Evolutionary conservation across 2,329 filamentous ascomycete genomes (phyloP).

Genomic region (Cladophialophora yegresii): DNA sequence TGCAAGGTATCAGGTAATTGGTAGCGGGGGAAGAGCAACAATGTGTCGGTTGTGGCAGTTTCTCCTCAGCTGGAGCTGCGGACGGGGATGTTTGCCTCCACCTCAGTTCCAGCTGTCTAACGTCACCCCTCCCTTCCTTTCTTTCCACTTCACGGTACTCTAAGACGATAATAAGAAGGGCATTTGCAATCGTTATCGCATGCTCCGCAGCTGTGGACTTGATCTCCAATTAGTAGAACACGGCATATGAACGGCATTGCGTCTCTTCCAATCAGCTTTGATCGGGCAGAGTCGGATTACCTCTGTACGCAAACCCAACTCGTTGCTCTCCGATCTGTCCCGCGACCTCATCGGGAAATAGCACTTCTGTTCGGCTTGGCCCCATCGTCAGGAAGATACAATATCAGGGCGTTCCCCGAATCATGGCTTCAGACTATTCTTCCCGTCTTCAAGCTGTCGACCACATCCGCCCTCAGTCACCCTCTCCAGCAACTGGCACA

Average conservation of each 20-base stretch:
- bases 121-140: constrained; percentile 9
- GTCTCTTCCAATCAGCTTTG: constrained; percentile 27
- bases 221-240: constrained; percentile 31
- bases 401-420: constrained; percentile 25
- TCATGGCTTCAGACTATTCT: constrained; percentile 33
- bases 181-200: constrained; percentile 26
- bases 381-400: constrained; percentile 29
- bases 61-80: constrained; percentile 9
- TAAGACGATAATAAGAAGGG: constrained; percentile 25
- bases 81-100: constrained; percentile 3
- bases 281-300: constrained; percentile 29
- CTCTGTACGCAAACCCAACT: constrained; percentile 17
- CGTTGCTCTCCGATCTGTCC: constrained; percentile 30
- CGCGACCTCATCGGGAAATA: constrained; percentile 28
- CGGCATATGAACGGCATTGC: constrained; percentile 22
- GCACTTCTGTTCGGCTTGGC: constrained; percentile 29
- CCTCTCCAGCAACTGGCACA: constrained; percentile 32
- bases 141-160: constrained; percentile 7
- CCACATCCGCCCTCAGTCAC: constrained; percentile 34
- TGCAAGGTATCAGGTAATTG: background rate
- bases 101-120: constrained; percentile 9
- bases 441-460: constrained; percentile 31
- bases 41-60: constrained; percentile 1
- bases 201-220: constrained; percentile 29
- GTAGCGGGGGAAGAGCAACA: background rate